phyloP scores from a whole-genome alignment of 495 filamentous ascomycete genomes.

The Penicillium lividum region DNA sequence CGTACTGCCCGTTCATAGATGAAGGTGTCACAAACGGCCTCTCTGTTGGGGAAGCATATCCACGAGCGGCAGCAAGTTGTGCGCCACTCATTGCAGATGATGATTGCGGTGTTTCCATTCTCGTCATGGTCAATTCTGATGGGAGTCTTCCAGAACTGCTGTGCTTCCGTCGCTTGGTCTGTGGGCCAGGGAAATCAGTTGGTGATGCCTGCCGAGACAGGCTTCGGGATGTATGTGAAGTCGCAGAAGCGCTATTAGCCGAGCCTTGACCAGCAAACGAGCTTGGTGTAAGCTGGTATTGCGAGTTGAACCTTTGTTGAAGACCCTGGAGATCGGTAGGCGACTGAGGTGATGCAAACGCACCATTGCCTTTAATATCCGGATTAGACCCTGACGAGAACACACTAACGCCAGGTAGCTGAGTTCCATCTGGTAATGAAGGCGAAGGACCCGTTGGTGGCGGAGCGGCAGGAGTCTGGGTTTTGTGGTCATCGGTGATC shows the following conservation, averaged over 20 bases:
- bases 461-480: conserved; percentile 54
- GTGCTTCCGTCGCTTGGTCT: conserved; percentile 72
- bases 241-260: conserved; percentile 44
- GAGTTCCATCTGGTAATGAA: conserved; percentile 43
- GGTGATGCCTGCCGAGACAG: conserved; percentile 75
- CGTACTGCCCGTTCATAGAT: conserved; percentile 51
- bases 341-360: conserved; percentile 34
- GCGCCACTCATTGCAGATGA: conserved; percentile 36
- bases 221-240: conserved; percentile 58
- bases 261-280: conserved; percentile 38
- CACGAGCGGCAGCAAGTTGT: conserved; percentile 42
- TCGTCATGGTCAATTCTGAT: conserved; percentile 75
- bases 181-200: conserved; percentile 57
- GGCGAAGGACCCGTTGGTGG: conserved; percentile 37
- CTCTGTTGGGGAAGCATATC: conserved; percentile 48
- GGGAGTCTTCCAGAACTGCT: conserved; percentile 68
- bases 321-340: conserved; percentile 57
- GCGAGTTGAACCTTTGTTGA: conserved; percentile 50
- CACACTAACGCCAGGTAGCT: conserved; percentile 47
- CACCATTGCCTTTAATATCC: conserved; percentile 30
- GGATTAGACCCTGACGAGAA: conserved; percentile 41
- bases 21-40: conserved; percentile 49
- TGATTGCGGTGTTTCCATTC: conserved; percentile 58
- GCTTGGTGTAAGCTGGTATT: conserved; percentile 41
- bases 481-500: conserved; percentile 98